These are phyloP conservation scores for Stentor roeselii DNA, from an alignment of 73 alveolate genomes.

Conservation along the genomic window DNA sequence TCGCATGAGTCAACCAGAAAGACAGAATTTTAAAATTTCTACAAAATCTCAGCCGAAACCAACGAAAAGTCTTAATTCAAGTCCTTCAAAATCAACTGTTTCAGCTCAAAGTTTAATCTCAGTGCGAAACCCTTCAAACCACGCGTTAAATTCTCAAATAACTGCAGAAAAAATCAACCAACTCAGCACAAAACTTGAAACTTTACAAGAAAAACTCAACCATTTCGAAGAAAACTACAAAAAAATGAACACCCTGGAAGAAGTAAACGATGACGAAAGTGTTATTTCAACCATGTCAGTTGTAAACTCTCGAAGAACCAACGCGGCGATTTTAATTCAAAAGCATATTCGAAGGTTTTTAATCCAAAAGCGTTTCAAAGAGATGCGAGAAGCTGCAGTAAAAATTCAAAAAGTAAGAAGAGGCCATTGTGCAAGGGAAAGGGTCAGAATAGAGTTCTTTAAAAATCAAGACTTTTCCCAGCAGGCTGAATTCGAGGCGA, in stretches of 20 bases:
- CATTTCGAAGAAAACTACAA: background rate
- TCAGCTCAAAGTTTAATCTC: background rate
- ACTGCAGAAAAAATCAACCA: background rate
- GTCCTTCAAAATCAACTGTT: background rate
- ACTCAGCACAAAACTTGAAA: background rate
- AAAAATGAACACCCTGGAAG: background rate
- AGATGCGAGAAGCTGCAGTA: background rate
- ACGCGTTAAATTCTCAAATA: background rate
- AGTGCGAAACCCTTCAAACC: background rate
- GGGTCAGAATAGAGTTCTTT: background rate
- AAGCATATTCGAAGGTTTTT: background rate
- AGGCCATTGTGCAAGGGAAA: background rate
- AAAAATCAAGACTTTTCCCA: background rate
- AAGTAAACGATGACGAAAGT: background rate
- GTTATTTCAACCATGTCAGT: background rate
- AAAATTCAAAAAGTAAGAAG: background rate
- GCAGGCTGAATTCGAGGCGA: background rate
- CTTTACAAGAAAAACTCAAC: background rate
- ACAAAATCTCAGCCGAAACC: background rate
- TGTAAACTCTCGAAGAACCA: background rate
- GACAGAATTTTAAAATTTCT: background rate
- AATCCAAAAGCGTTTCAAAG: background rate
- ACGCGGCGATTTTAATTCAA: constrained; percentile 19
- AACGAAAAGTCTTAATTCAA: background rate
- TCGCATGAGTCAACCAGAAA: background rate